Base-by-base conservation (phyloP, 441 rosid genomes). In the Monsonia emarginata region DNA sequence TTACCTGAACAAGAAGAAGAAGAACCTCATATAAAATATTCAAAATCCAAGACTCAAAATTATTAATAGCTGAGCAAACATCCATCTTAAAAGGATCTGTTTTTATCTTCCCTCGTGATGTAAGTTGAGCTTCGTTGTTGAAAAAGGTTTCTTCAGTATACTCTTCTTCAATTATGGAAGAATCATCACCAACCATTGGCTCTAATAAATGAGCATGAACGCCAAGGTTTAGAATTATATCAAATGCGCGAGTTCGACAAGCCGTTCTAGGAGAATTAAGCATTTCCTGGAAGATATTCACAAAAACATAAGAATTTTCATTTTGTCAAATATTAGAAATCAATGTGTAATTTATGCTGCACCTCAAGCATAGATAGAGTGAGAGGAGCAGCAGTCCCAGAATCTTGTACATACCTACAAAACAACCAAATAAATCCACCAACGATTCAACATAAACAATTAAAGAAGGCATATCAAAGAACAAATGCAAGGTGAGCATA, bases 351-450 rank as follows among this genome's bases (percentile, higher is more conserved):
- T 52, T 66, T 72, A 76, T 70, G 65, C 61, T 71, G 80, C 69
- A 95, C 98, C 98, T 88, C 89, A 73, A 95, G 90, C 98, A 95
- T 90, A 61, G 95, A 91, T 57, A 95, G 83, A 66, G 93, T 86
- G 69, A 95, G 98, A 72, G 98, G 99, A 76, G 99, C 93, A 73
- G 99, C 98, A 72, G 88, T 85, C 79, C 87, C 91, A 73, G 99
- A 77, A 78, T 91, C 98, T 87, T 87, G 70, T 61, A 95, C 95
- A 87, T 95, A 95, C 98, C 99, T 95, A 67, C 72, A 79, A 67
- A 81, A 78, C 34, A 71, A 63, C 21, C 38, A 24, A 65, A 77
- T 68, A 30, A 46, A 56, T 72, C 50, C 7, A 22, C 6, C 21
- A 9, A 19, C 7, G 13, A 52, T 25, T 44, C 24, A 21, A 56